phyloP scores from a whole-genome alignment of 805 yeast species.

The Saturnispora hagleri region DNA sequence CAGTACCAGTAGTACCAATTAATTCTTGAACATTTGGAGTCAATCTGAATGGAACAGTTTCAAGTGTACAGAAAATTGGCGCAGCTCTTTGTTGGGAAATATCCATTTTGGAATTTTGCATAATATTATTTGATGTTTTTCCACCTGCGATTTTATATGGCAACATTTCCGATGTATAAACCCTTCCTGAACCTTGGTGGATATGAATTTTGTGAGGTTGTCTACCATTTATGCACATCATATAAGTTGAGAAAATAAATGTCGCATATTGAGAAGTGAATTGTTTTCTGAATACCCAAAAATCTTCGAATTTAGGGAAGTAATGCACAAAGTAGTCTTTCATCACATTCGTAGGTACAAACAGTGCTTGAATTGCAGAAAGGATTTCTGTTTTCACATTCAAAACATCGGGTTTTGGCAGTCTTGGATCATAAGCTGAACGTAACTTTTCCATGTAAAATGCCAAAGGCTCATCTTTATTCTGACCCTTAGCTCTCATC shows the following conservation, averaged over 20 bases:
- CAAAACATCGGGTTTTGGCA: conserved; percentile 86
- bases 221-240: conserved; percentile 88
- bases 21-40: conserved; percentile 92
- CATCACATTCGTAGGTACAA: conserved; percentile 79
- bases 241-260: conserved; percentile 82
- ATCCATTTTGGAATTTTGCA: conserved; percentile 37
- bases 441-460: conserved; percentile 78
- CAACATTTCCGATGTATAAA: conserved; percentile 91
- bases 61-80: conserved; percentile 85
- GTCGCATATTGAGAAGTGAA: conserved; percentile 93
- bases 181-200: conserved; percentile 72
- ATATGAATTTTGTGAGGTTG: conserved; percentile 91
- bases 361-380: conserved; percentile 76
- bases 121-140: conserved; percentile 32
- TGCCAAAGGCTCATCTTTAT: conserved; percentile 84
- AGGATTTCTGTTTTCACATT: conserved; percentile 87
- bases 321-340: conserved; percentile 64
- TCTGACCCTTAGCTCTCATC: conserved; percentile 63
- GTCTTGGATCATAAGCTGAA: conserved; percentile 86
- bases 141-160: conserved; percentile 71
- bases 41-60: conserved; percentile 89
- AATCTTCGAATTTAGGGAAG: conserved; percentile 78
- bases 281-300: conserved; percentile 94
- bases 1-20: conserved; percentile 90
- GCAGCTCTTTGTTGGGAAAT: conserved; percentile 46